These are phyloP conservation scores for Echinosophora koreensis DNA, from an alignment of 306 rosid species.

Conservation along the genomic window DNA sequence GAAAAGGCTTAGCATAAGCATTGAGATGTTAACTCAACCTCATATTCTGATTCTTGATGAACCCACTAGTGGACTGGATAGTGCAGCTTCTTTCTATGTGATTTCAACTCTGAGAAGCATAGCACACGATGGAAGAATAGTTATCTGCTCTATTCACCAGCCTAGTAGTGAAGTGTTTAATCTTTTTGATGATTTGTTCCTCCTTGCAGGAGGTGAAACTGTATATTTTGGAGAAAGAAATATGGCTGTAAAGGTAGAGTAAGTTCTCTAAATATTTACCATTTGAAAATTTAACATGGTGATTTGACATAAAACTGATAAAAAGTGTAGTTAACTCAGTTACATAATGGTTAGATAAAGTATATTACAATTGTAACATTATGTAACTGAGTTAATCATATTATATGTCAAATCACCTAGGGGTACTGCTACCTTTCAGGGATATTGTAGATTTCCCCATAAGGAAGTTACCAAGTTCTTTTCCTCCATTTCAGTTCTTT, in stretches of 20 bases:
- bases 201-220: constrained; percentile 72
- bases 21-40: constrained; percentile 75
- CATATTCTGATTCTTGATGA: constrained; percentile 77
- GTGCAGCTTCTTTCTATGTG: constrained; percentile 81
- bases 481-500: constrained; percentile 68
- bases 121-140: constrained; percentile 68
- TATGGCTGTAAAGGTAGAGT: constrained; percentile 64
- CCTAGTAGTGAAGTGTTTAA: constrained; percentile 73
- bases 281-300: neutral
- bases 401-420: neutral
- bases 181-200: constrained; percentile 72
- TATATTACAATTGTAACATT: too few relatives aligned
- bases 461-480: neutral
- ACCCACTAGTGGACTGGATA: constrained; percentile 86
- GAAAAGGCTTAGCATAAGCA: constrained; percentile 78
- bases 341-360: neutral
- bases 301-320: too few relatives aligned
- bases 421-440: too few relatives aligned
- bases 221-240: constrained; percentile 75
- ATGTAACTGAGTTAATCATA: neutral
- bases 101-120: constrained; percentile 66
- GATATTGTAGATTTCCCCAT: neutral
- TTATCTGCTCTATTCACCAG: constrained; percentile 77
- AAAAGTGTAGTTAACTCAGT: neutral
- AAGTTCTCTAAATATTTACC: neutral